These are phyloP conservation scores for Chamaenerion angustifolium DNA, from an alignment of 345 rosid species.

Conservation along the genomic window DNA sequence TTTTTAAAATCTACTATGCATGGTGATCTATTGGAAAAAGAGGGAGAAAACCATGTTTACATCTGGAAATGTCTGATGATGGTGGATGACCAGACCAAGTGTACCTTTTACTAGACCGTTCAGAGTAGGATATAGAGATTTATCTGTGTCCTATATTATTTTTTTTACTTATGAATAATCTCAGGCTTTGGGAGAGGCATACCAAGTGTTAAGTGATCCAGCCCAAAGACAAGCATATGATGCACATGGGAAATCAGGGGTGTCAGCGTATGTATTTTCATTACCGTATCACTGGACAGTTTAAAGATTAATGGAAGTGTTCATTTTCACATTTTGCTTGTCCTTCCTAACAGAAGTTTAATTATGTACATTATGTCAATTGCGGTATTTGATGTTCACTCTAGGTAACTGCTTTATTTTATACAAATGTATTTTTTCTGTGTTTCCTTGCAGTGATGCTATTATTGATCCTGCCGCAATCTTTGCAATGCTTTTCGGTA, in stretches of 20 bases:
- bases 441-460: constrained; percentile 46
- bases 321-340: not conserved
- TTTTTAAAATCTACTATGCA: no score
- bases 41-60: no score
- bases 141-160: no score
- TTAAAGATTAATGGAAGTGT: constrained; percentile 4
- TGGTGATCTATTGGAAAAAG: no score
- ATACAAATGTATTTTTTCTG: constrained; percentile 4
- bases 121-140: no score
- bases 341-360: not conserved
- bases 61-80: no score
- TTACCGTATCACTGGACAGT: constrained; percentile 1
- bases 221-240: constrained; percentile 90
- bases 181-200: constrained; percentile 89
- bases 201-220: constrained; percentile 92
- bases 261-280: constrained; percentile 65
- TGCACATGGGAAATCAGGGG: constrained; percentile 84
- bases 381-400: no score
- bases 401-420: no score
- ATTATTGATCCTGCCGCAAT: constrained; percentile 92
- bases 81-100: no score
- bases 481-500: constrained; percentile 97
- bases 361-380: no score
- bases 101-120: no score
- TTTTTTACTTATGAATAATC: constrained; percentile 6